These are phyloP conservation scores for Candida sakaeoensis DNA, from an alignment of 805 yeast species.

Conservation along the genomic window DNA sequence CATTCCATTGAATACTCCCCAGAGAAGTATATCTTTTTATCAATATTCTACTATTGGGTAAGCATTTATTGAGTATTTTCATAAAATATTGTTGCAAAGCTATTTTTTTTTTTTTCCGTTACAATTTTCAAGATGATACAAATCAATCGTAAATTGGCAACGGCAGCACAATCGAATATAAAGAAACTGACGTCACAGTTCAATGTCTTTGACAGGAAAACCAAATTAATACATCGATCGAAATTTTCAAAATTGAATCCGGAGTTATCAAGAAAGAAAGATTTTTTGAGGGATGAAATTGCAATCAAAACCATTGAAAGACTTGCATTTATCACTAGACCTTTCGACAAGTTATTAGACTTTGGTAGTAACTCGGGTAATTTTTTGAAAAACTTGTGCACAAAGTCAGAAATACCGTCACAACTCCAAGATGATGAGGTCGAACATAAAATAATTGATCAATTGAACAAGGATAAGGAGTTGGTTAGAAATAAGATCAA, in stretches of 20 bases:
- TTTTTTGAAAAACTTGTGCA: slow-evolving; percentile 41
- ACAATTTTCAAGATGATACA: neutral
- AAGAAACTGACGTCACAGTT: slow-evolving; percentile 19
- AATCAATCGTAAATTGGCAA: slow-evolving; percentile 19
- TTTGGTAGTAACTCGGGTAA: slow-evolving; percentile 74
- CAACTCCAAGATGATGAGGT: slow-evolving; percentile 22
- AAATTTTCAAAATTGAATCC: slow-evolving; percentile 45
- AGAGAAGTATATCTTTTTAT: neutral
- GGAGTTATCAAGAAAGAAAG: slow-evolving; percentile 50
- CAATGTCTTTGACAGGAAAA: slow-evolving; percentile 55
- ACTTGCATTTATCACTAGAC: slow-evolving; percentile 65
- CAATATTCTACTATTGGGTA: neutral
- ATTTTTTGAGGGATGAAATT: slow-evolving; percentile 71
- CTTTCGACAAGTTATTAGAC: slow-evolving; percentile 59
- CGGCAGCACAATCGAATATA: slow-evolving; percentile 19
- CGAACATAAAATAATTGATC: slow-evolving; percentile 36
- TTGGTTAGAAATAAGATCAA: slow-evolving; percentile 51
- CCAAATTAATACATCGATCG: slow-evolving; percentile 60
- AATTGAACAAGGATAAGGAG: slow-evolving; percentile 49
- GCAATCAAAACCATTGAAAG: slow-evolving; percentile 73
- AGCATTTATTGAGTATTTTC: neutral
- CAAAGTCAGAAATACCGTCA: slow-evolving; percentile 13
- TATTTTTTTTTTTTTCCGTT: neutral
- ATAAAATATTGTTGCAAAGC: neutral
- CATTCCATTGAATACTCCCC: neutral